Conservation (phyloP, 129 eudicot genomes). For the Flaveria linearis region DNA sequence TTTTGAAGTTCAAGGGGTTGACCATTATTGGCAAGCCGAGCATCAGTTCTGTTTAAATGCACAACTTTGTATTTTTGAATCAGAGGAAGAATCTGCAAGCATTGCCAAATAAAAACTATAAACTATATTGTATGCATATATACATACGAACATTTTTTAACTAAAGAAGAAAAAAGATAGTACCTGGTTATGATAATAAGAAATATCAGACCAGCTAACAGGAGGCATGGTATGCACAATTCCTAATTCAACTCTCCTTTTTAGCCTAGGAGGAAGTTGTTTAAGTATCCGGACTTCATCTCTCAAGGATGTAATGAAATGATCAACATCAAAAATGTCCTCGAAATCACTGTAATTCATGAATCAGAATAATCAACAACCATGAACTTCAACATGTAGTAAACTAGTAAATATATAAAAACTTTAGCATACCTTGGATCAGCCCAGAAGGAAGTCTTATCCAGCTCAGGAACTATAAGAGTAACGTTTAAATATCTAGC, state of each 20-base stretch:
- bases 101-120: neutral
- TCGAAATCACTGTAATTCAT: slow-evolving; percentile 70
- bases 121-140: neutral
- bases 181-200: slow-evolving; percentile 91
- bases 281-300: slow-evolving; percentile 89
- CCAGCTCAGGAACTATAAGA: slow-evolving; percentile 93
- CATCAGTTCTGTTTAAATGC: slow-evolving; percentile 90
- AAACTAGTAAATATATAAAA: neutral
- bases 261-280: slow-evolving; percentile 86
- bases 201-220: slow-evolving; percentile 94
- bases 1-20: slow-evolving; percentile 80
- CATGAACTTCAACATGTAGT: neutral
- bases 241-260: slow-evolving; percentile 82
- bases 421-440: slow-evolving; percentile 77
- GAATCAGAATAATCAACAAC: slow-evolving; percentile 11
- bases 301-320: slow-evolving; percentile 88
- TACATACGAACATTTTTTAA: neutral
- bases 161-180: neutral
- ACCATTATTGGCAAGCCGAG: slow-evolving; percentile 89
- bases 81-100: slow-evolving; percentile 81
- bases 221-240: slow-evolving; percentile 78
- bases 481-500: slow-evolving; percentile 95
- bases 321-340: slow-evolving; percentile 94
- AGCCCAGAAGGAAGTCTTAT: slow-evolving; percentile 95
- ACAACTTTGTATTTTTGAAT: slow-evolving; percentile 85